Evolutionary conservation across 1,139 yeast species (phyloP).

Genomic region (Lodderomyces metapsilosis): DNA sequence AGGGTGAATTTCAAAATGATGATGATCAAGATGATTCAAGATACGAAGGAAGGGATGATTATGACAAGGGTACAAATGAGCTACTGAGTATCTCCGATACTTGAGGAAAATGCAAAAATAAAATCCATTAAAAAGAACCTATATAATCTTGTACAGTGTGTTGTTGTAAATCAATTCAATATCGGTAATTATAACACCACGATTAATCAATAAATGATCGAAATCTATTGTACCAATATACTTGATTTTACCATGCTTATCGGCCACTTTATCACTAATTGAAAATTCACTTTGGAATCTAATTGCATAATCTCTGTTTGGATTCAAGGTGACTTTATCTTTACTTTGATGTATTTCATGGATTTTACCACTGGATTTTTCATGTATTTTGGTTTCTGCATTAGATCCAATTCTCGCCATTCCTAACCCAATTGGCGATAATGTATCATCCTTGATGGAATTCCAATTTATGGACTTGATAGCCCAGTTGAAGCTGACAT

Average conservation of each 20-base stretch:
- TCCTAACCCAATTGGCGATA: slow-evolving; percentile 25
- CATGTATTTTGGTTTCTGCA: slow-evolving; percentile 24
- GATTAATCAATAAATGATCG: slow-evolving; percentile 30
- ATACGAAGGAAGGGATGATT: not conserved
- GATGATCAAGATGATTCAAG: not conserved
- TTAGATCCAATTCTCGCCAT: slow-evolving; percentile 11
- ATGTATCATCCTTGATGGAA: slow-evolving; percentile 20
- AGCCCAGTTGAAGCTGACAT: slow-evolving; percentile 21
- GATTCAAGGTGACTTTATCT: slow-evolving; percentile 13
- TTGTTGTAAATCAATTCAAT: slow-evolving; percentile 16
- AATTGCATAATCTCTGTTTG: slow-evolving; percentile 23
- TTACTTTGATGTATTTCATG: slow-evolving; percentile 21
- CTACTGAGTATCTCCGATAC: slow-evolving; percentile 7
- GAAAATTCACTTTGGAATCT: slow-evolving; percentile 24
- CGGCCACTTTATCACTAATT: slow-evolving; percentile 19
- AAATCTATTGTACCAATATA: slow-evolving; percentile 35
- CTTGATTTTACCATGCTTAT: slow-evolving; percentile 18
- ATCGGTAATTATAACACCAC: slow-evolving; percentile 28
- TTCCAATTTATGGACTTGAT: slow-evolving; percentile 27
- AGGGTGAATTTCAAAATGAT: not conserved
- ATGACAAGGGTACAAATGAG: slow-evolving; percentile 4
- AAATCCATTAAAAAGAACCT: not conserved
- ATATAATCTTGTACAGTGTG: slow-evolving; percentile 10
- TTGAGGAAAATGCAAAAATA: not conserved
- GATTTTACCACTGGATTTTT: slow-evolving; percentile 22